A percentile compares a stretch with the other conserved stretches of the same genome.
Evolutionary conservation across 176 grass and related monocot genomes (phyloP).

Genomic region (Cenchrus americanus): DNA sequence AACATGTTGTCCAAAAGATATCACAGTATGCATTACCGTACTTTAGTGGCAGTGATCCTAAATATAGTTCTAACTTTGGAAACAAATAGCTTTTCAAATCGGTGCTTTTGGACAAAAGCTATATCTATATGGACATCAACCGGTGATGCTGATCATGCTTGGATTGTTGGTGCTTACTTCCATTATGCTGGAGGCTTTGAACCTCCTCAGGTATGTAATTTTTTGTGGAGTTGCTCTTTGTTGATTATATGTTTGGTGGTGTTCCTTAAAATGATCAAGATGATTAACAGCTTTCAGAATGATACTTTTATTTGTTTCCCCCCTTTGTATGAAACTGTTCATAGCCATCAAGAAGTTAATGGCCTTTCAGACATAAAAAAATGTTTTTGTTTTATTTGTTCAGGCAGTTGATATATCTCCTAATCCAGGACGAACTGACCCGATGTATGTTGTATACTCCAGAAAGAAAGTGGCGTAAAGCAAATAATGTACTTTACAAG

Average conservation of each 20-base stretch:
- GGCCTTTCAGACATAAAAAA: neutral
- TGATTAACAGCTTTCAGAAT: neutral
- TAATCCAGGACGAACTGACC: conserved; percentile 79
- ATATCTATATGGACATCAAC: conserved; percentile 99
- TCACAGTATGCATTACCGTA: neutral
- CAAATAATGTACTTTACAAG: neutral
- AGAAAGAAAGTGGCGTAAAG: conserved; percentile 55
- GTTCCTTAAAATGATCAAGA: neutral
- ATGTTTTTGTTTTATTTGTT: conserved; percentile 23
- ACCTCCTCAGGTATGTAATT: conserved; percentile 62
- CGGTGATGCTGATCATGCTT: conserved; percentile 87
- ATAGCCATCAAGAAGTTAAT: conserved; percentile 8
- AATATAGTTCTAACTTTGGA: conserved; percentile 12
- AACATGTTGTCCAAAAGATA: neutral
- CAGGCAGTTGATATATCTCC: conserved; percentile 93
- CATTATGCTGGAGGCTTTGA: conserved; percentile 92
- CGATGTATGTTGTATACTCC: conserved; percentile 85
- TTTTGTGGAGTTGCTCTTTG: neutral
- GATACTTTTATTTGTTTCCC: neutral
- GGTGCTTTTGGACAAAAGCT: conserved; percentile 96
- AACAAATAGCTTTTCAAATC: conserved; percentile 87
- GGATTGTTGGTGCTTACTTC: conserved; percentile 94
- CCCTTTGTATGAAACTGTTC: neutral
- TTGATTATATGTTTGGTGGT: neutral
- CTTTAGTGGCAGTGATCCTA: neutral